phyloP scores from a whole-genome alignment of 169 alveolate species.

The Neospora caninum region DNA sequence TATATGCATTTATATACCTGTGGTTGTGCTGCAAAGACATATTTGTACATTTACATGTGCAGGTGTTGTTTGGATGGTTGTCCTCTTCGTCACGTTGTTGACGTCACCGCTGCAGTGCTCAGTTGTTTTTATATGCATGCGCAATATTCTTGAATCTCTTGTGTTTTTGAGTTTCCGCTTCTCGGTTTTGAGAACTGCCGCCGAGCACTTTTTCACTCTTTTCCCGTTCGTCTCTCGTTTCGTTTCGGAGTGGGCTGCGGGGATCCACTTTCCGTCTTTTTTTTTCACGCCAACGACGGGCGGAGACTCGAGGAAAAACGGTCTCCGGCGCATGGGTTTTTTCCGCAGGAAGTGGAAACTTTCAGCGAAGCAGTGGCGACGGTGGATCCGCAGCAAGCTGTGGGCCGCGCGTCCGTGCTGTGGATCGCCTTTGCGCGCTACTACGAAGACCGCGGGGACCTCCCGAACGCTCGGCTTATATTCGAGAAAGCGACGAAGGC shows the following conservation, averaged over 20 bases:
- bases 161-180: too few relatives aligned
- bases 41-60: not conserved
- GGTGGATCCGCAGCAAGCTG: constrained; percentile 80
- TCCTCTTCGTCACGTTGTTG: too few relatives aligned
- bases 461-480: constrained; percentile 73
- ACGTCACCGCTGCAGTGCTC: not conserved
- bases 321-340: too few relatives aligned
- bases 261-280: not conserved
- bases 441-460: constrained; percentile 79
- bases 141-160: not conserved
- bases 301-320: too few relatives aligned
- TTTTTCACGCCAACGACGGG: not conserved
- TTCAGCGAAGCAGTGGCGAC: constrained; percentile 80
- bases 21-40: not conserved
- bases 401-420: constrained; percentile 79
- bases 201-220: too few relatives aligned
- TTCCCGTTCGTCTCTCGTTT: too few relatives aligned
- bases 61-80: too few relatives aligned
- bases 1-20: not conserved
- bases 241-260: not conserved
- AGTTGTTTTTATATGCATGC: not conserved
- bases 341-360: constrained; percentile 50
- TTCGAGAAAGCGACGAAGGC: constrained; percentile 79
- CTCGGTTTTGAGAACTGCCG: too few relatives aligned
- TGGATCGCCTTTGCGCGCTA: constrained; percentile 83